Evolutionary conservation across 495 filamentous ascomycete genomes (phyloP), one percentile per base, ranked within the genome.

Genomic region (Penicillium riverlandense): DNA sequence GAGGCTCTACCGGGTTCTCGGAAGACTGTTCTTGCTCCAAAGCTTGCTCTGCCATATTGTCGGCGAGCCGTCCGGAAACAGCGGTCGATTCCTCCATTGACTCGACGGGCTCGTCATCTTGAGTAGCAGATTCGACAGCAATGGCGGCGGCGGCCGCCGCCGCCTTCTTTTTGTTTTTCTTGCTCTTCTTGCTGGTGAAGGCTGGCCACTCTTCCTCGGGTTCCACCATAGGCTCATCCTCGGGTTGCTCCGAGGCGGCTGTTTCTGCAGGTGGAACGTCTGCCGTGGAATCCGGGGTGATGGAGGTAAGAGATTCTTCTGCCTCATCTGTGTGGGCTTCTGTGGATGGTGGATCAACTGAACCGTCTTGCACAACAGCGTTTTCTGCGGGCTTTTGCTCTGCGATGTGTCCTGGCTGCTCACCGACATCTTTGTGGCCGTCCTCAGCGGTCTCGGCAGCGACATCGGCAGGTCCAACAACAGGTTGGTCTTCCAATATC

Each of bases 181-280:
- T 58, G 43, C 45, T 65, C 53, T 57, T 56, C 59, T 59, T 63
- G 54, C 50, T 60, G 38, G 51, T 63, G 7, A 6, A 15, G 7
- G 29, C 33, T 22, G 37, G 13, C 38, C 14, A 29, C 30, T 41
- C 35, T 22, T 35, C 43, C 29, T 38, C 30, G 4, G 38, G 40
- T 15, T 50, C 38, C 28, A 50, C 41, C 37, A 54, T 13, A 6
- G 54, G 37, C 33, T 57, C 53, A 31, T 48, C 38, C 22, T 50
- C 39, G 33, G 54, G 14, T 5, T 56, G 37, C 33, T 57, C 53
- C 7, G 46, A 47, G 14, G 45, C 52, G 11, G 12, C 29, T 3
- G 54, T 38, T 28, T 52, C 55, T 38, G 22, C 22, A 22, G 22
- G 22, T 22, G 22, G 22, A 22, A 22, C 22, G 4, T 22, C 22